Base-by-base conservation (phyloP, 345 rosid species). In the Raphanus sativus region DNA sequence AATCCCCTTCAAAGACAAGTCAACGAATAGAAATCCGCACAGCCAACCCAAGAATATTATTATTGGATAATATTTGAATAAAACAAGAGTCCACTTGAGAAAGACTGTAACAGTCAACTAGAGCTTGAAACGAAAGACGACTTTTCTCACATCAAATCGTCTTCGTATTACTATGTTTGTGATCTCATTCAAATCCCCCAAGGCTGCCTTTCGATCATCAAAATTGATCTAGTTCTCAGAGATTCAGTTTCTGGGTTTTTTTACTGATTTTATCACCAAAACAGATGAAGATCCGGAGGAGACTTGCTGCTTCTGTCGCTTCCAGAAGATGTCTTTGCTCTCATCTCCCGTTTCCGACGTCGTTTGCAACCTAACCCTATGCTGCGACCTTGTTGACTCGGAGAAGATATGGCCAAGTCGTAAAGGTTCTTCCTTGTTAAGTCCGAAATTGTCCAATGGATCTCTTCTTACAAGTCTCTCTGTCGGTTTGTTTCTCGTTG, bases 241-340 rank as follows among this genome's bases (percentile, higher is more conserved):
- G 9, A 71, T 16, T 48, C 33, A 29, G 8, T 45, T 10, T 33
- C 24, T 68, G 30, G 38, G 24, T n/a, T n/a, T n/a, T n/a, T 69
- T 76, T 61, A 13, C 5, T 29, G 17, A 12, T n/a, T 4, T 60
- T 28, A 59, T 75, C n/a, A n/a, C 30, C 11, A 12, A 30, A 0
- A 24, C 13, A 60, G 60, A 77, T 77, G 72, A 65, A 25, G 76
- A 56, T 45, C 2, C n/a, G n/a, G n/a, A n/a, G 4, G 29, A 8
- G 80, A 77, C 30, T 80, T 85, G 79, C 58, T 5, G 13, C 80
- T 88, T 45, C 76, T 85, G 48, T 84, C 86, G 29, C 80, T 93
- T 34, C 98, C 95, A 4, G 90, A 88, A 82, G 97, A 93, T 69
- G 80, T 89, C 2, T 84, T 93, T 77, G 77, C 85, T 48, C 77